phyloP scores from a whole-genome alignment of 1,284 basidiomycete species.

The Butyriboletus appendiculatus region DNA sequence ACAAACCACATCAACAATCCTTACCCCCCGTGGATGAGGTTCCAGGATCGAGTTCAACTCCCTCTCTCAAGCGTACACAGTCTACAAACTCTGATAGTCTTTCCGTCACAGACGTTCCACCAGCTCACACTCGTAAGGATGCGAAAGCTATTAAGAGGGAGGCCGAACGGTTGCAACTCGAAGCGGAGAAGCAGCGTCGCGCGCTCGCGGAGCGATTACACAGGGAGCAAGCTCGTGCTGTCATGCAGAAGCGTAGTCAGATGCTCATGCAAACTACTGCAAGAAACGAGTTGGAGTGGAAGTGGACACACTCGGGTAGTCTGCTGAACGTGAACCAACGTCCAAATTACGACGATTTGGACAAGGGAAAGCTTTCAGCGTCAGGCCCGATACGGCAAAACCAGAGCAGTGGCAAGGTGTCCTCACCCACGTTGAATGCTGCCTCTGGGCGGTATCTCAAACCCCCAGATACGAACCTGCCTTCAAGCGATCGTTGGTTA shows the following conservation, averaged over 20 bases:
- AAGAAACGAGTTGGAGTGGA: conserved; percentile 61
- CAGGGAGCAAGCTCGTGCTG: conserved; percentile 89
- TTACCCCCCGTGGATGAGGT: conserved; percentile 76
- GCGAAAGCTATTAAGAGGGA: conserved; percentile 91
- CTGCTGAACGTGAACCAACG: conserved; percentile 38
- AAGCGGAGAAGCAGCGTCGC: conserved; percentile 88
- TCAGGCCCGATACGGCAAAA: conserved; percentile 63
- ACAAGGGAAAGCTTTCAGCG: conserved; percentile 50
- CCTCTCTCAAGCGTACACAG: conserved; percentile 83
- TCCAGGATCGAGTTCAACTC: conserved; percentile 53
- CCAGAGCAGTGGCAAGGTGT: conserved; percentile 38
- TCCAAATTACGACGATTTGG: conserved; percentile 36
- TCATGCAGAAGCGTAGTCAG: conserved; percentile 89
- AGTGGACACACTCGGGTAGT: conserved; percentile 41
- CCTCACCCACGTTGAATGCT: conserved; percentile 51
- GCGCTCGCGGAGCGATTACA: conserved; percentile 73
- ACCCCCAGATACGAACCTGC: conserved; percentile 36
- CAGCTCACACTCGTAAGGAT: conserved; percentile 52
- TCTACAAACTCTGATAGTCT: conserved; percentile 77
- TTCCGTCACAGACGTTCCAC: conserved; percentile 57
- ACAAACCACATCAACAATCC: conserved; percentile 60
- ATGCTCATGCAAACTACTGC: conserved; percentile 60
- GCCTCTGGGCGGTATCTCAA: conserved; percentile 58
- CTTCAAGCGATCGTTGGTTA: conserved; percentile 52
- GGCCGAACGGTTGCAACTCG: conserved; percentile 79